Base-by-base conservation (phyloP, 164 flowering plant genomes). In the Aristolochia fimbriata region DNA sequence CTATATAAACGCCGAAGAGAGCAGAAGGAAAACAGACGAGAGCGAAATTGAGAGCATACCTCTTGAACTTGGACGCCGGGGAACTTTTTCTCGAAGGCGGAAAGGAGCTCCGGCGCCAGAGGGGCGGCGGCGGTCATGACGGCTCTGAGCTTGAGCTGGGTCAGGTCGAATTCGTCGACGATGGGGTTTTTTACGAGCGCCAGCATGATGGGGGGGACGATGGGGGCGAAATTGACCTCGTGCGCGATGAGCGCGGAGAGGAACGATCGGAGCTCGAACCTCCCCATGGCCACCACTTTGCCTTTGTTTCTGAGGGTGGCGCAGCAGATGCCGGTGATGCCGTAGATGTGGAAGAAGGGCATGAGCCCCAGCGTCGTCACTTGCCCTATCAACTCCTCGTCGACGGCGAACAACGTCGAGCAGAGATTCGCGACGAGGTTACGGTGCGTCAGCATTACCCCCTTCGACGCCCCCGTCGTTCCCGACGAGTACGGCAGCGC, bases 401-500 rank as follows among this genome's bases (percentile, higher is more conserved):
- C 65, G 0, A 91, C 87, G 62, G 86, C 77, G 78, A 85, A 94
- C 47, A 91, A 88, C 0, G 90, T 61, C 27, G 99, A 94, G 75
- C 99, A 83, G 4, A 94, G 81, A 68, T 91, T 94, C 16, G 99
- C 87, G 3, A 94, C 88, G 0, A 94, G 62, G 65, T 91, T 94
- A 21, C 84, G 59, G 68, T 94, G 99, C 14, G 85, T 85, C 21
- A 94, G 72, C 97, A 91, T 94, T 4, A 94, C 99, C 0, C 99
- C 99, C 66, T 94, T 94, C 9, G 96, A 85, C 1, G 80, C 19
- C 15, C 99, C 97, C 11, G 99, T 94, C 24, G 99, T 94, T 45
- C 99, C 99, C n/a, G 99, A 94, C 17, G 99, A 91, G 78, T 84
- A 94, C 14, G 99, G 99, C 14, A 94, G 83, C 1, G 99, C 99